Base-by-base conservation (phyloP, 371 early-diverging fungal species). In the Haplosporangium sp. region DNA sequence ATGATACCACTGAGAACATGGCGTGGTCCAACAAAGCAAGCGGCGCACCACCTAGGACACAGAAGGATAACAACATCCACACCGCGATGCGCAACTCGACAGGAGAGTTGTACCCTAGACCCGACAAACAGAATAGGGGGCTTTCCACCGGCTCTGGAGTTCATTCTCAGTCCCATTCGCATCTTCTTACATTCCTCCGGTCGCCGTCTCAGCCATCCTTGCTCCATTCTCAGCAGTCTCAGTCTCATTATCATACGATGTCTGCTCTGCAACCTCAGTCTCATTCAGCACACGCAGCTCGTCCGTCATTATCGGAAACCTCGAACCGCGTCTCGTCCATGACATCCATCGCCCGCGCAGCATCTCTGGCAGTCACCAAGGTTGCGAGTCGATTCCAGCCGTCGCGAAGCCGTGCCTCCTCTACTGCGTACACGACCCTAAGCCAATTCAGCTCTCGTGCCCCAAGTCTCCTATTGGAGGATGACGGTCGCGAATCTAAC, bases 341-440 rank as follows among this genome's bases (percentile, higher is more conserved):
- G 73, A 62, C 73, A 6, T 80, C 80, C 5, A 80, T 80, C 18
- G 80, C 80, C 8, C 69, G 73, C 20, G 80, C 69, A 5, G 80
- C 80, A 10, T 62, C 61, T 14, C 40, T 80, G 62, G 73, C 73
- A 5, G 69, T 80, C 21, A 50, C 69, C 21, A 69, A 69, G 58
- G 80, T 80, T 6, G 65, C 77, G 13, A 62, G 65, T 18, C 59
- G 68, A 40, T 51, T 77, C 1, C 71, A 66, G 38, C 23, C 74
- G 18, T 51, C 60, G 1, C 72, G 77, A 52, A 74, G 66, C 42
- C 68, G 72, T 9, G 77, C 71, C 16, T 40, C 64, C 6, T 57
- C 69, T 13, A n/a, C 46, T n/a, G 20, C 20, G 2, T 14, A 51
- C 9, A 5, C 12, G 38, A 51, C 40, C 46, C 60, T 21, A 21